phyloP scores from a whole-genome alignment of 176 grass and related monocot genomes.

The Ensete ventricosum region DNA sequence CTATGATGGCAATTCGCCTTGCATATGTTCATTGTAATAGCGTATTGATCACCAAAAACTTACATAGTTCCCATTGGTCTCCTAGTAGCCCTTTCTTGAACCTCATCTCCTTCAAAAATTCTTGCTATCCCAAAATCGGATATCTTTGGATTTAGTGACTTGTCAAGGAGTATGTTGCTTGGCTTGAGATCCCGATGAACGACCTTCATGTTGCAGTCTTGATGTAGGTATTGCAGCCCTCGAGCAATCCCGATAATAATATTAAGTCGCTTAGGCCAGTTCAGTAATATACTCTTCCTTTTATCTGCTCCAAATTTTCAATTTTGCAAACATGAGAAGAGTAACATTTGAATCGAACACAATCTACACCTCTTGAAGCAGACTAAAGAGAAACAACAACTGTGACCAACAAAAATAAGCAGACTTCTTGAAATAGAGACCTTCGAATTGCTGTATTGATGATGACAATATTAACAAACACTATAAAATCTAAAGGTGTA shows the following conservation, averaged over 20 bases:
- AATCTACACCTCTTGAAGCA: too few species aligned
- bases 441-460: too few species aligned
- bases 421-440: too few species aligned
- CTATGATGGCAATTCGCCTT: background rate
- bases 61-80: constrained; percentile 43
- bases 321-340: background rate
- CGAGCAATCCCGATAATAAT: constrained; percentile 44
- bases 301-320: constrained; percentile 20
- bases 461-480: too few species aligned
- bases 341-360: too few species aligned
- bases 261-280: constrained; percentile 37
- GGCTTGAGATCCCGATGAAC: constrained; percentile 53
- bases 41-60: constrained; percentile 1
- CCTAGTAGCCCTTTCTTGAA: constrained; percentile 21
- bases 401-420: too few species aligned
- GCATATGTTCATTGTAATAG: background rate
- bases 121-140: constrained; percentile 46
- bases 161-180: constrained; percentile 47
- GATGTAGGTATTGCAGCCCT: constrained; percentile 53
- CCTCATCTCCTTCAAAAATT: constrained; percentile 24
- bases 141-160: constrained; percentile 51
- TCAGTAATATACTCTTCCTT: constrained; percentile 8
- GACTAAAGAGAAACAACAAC: too few species aligned
- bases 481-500: too few species aligned
- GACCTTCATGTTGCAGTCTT: constrained; percentile 43